phyloP scores from a whole-genome alignment of 371 early-diverging fungal genomes.

The Mortierella polycephala region DNA sequence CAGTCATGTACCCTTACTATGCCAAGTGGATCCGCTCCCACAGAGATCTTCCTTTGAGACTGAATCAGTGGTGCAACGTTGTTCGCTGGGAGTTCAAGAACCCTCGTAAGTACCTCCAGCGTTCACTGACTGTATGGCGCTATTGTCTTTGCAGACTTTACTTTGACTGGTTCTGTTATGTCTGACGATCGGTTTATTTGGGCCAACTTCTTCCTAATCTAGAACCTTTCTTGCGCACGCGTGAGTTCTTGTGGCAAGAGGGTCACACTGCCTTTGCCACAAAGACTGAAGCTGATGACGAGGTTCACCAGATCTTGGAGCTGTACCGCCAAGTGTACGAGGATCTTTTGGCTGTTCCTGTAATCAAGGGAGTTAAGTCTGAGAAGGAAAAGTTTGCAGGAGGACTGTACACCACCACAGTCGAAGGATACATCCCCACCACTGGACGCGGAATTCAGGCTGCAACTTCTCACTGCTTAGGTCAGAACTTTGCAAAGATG shows the following conservation, averaged over 20 bases:
- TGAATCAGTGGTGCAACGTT: slow-evolving; percentile 99
- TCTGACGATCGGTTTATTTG: slow-evolving; percentile 3
- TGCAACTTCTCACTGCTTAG: slow-evolving; percentile 99
- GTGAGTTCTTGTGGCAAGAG: slow-evolving; percentile 99
- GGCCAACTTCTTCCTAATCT: neutral
- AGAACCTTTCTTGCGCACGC: slow-evolving; percentile 99
- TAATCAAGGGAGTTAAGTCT: slow-evolving; percentile 98
- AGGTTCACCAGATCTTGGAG: slow-evolving; percentile 95
- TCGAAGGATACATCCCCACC: slow-evolving; percentile 98
- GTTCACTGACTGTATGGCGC: no score
- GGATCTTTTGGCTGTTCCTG: slow-evolving; percentile 99
- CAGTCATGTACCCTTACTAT: slow-evolving; percentile 99
- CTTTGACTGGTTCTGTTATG: neutral
- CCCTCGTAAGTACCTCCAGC: slow-evolving; percentile 75
- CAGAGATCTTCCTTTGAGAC: slow-evolving; percentile 98
- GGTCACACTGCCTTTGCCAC: slow-evolving; percentile 99
- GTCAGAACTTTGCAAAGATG: slow-evolving; percentile 99
- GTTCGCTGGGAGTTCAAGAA: slow-evolving; percentile 99
- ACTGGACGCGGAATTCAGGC: slow-evolving; percentile 99
- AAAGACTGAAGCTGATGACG: slow-evolving; percentile 91
- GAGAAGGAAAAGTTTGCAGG: slow-evolving; percentile 99
- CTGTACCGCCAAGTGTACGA: slow-evolving; percentile 97
- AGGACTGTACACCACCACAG: slow-evolving; percentile 98
- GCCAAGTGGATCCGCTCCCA: slow-evolving; percentile 99
- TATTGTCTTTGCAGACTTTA: no score